Evolutionary conservation across 371 early-diverging fungal genomes (phyloP), one percentile per base, ranked within the genome.

Genomic region (Capniomyces stellatus): DNA sequence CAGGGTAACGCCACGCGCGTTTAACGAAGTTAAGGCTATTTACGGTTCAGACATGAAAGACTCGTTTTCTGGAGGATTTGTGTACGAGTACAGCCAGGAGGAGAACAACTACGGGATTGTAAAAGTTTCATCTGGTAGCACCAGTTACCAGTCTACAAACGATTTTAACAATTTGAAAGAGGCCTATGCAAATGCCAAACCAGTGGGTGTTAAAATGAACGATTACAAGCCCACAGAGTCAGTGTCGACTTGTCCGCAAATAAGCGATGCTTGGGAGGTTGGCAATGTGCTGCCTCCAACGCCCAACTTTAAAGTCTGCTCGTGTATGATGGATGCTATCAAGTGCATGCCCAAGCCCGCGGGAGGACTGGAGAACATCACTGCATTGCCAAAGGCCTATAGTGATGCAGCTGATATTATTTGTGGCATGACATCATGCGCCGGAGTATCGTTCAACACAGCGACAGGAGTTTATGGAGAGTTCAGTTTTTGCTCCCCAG

Each of bases 61-160:
- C 35, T 64, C 68, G 0, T 81, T 81, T 72, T 83, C 82, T 3
- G 86, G 85, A 35, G 86, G 84, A 31, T 74, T 87, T 28, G 81
- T 82, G 13, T 87, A 87, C 59, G 86, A 85, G 63, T 87, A 79
- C 75, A 71, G 79, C 1, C 75, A 87, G 54, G 85, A 87, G 56
- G 70, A 67, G 58, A 87, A 87, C 61, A 63, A 75, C 48, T 87
- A 85, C 62, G 86, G 86, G 0, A 62, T 87, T 13, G 84, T 85
- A 48, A 64, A 71, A 52, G 64, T 71, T 40, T 59, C 46, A 28
- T 15, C 23, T 6, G 43, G 54, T 51, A 58, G 58, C 44, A 55
- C 22, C 29, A 59, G 47, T 3, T 64, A 47, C 29, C 55, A 25
- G 46, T 54, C 63, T 57, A 66, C 66, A 31, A 56, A 25, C 2